Evolutionary conservation across 345 rosid genomes (phyloP), one percentile per base, ranked within the genome.

Genomic region (Ceriops zippeliana): DNA sequence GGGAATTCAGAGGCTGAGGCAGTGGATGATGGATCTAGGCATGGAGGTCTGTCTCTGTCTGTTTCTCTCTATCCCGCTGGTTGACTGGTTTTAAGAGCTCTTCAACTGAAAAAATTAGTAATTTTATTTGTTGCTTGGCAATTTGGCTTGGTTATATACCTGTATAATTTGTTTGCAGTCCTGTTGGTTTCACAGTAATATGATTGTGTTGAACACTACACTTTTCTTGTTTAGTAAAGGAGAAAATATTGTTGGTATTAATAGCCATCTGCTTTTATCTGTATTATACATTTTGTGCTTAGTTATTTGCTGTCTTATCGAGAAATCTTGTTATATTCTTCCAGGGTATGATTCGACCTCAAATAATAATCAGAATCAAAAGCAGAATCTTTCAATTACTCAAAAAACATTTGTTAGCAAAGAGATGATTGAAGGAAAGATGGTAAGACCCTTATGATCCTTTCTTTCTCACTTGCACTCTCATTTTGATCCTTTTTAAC

Each of bases 351-450:
- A 81, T 71, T 70, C 76, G 30, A 68, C 53, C 61, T 42, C 81
- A 15, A 60, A 52, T 62, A 65, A 68, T 66, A 83, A 78, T 76
- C 71, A 75, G 76, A 84, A 70, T 3, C 87, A 75, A 72, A 85
- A 73, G 79, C 84, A 75, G 79, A 82, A 73, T 74, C 67, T 73
- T n/a, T 61, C 68, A 57, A 59, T 61, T 6, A 75, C 56, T 75
- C 85, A 89, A 42, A 91, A 83, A 79, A 78, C 87, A 62, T 88
- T 89, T 84, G 75, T 75, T 20, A 89, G 78, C 15, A 65, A 78
- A 42, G 98, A 95, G 87, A 79, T 79, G 63, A 60, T 82, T 69
- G 97, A 90, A 57, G 96, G 91, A 52, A 86, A 85, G 76, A 75
- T 6, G 96, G 99, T 91, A 84, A 69, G 37, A 70, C 19, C 67